These are phyloP conservation scores for Papiliotrema flavescens DNA, from an alignment of 1,284 basidiomycete genomes.

Conservation along the genomic window DNA sequence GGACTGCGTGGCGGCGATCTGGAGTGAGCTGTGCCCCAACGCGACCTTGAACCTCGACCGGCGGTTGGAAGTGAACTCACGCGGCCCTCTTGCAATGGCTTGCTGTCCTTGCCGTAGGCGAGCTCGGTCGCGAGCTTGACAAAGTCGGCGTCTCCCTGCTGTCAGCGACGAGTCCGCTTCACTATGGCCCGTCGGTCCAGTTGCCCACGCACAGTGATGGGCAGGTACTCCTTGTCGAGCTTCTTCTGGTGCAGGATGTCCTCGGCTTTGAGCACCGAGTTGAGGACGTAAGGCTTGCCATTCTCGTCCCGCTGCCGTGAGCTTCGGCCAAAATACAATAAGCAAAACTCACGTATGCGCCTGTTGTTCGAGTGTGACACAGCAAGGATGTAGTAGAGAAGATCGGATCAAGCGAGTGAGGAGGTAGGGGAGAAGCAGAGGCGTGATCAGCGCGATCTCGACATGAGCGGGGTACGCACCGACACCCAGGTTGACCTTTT, in stretches of 20 bases:
- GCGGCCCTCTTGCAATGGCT: slow-evolving; percentile 67
- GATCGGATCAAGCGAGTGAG: too few relatives aligned
- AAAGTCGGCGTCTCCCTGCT: slow-evolving; percentile 68
- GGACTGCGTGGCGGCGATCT: slow-evolving; percentile 91
- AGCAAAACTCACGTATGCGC: slow-evolving; percentile 39
- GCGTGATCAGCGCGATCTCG: too few relatives aligned
- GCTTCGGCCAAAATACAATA: neutral
- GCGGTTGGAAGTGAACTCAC: too few relatives aligned
- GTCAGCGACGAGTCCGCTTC: too few relatives aligned
- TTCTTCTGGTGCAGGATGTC: slow-evolving; percentile 59
- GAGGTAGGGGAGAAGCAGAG: too few relatives aligned
- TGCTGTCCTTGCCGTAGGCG: slow-evolving; percentile 82
- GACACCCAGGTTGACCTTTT: slow-evolving; percentile 96
- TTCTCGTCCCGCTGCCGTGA: slow-evolving; percentile 76
- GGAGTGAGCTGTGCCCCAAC: neutral
- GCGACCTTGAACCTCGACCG: too few relatives aligned
- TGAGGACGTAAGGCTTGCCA: slow-evolving; percentile 93
- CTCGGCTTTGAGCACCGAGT: slow-evolving; percentile 77
- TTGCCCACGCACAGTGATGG: slow-evolving; percentile 64
- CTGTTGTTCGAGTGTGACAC: too few relatives aligned
- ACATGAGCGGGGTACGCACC: slow-evolving; percentile 53
- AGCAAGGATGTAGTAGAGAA: too few relatives aligned
- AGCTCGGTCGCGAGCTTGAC: slow-evolving; percentile 85
- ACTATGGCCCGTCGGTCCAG: too few relatives aligned
- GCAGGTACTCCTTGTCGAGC: slow-evolving; percentile 96